Conservation (phyloP, 2,329 filamentous ascomycete genomes). For the Tolypocladium tundrense region DNA sequence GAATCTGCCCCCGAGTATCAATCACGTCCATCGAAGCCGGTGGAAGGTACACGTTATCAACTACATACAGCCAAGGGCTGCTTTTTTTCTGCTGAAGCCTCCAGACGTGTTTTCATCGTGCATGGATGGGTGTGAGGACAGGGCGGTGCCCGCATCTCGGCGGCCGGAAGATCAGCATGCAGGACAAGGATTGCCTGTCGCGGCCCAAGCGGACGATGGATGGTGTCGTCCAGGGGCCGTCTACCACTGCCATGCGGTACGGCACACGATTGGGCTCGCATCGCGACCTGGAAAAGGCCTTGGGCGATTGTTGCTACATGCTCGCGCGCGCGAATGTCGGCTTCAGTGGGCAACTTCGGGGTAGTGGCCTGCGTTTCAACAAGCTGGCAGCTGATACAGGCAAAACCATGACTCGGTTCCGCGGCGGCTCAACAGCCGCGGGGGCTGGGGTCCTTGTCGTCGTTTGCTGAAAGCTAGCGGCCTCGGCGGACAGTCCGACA, state of each 20-base stretch:
- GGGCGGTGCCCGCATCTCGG: background rate
- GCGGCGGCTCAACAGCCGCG: background rate
- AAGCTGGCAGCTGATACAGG: background rate
- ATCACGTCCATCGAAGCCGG: background rate
- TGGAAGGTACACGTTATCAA: background rate
- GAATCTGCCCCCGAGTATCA: background rate
- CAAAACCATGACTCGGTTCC: background rate
- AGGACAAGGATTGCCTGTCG: background rate
- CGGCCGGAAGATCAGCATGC: background rate
- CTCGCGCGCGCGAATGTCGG: background rate
- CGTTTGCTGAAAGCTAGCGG: background rate
- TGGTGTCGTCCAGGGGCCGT: background rate
- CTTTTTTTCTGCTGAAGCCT: background rate
- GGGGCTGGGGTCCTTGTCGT: background rate
- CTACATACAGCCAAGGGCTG: background rate
- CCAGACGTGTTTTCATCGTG: background rate
- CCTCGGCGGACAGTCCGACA: background rate
- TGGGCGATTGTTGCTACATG: background rate
- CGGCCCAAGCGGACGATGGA: background rate
- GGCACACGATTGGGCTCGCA: background rate
- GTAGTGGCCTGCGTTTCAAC: background rate
- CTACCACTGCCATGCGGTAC: background rate
- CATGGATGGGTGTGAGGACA: background rate
- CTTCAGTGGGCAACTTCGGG: background rate
- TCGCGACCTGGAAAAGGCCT: background rate